These are phyloP conservation scores for Fusarium staphyleae DNA, from an alignment of 2,329 filamentous ascomycete genomes.

Conservation along the genomic window DNA sequence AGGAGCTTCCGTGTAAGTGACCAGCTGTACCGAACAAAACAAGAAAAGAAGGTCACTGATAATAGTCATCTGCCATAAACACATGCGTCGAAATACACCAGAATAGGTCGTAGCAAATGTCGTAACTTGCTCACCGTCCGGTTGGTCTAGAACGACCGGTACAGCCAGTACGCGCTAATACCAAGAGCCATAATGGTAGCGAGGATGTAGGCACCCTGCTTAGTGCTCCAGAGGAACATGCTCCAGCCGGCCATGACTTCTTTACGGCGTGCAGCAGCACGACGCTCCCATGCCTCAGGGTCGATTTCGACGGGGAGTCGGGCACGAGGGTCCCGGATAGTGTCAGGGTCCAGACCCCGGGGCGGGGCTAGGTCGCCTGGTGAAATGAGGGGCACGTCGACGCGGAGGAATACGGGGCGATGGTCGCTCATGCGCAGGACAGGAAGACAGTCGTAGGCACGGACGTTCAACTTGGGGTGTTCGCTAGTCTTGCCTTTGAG, in stretches of 20 bases:
- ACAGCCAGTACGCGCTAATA: slow-evolving; percentile 55
- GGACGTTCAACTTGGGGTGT: slow-evolving; percentile 55
- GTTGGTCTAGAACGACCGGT: slow-evolving; percentile 1
- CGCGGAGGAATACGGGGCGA: slow-evolving; percentile 77
- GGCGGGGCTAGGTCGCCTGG: slow-evolving; percentile 50
- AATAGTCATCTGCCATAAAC: background rate
- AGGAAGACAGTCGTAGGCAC: slow-evolving; percentile 77
- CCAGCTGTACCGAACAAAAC: background rate
- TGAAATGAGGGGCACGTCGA: slow-evolving; percentile 67
- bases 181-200: slow-evolving; percentile 52
- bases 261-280: slow-evolving; percentile 53
- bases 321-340: slow-evolving; percentile 52
- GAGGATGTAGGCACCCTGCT: slow-evolving; percentile 56
- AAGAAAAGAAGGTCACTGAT: background rate
- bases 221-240: slow-evolving; percentile 62
- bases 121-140: background rate
- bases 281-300: slow-evolving; percentile 61
- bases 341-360: slow-evolving; percentile 24
- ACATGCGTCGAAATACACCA: background rate
- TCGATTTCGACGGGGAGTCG: slow-evolving; percentile 61
- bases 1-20: too few species aligned
- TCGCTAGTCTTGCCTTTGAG: slow-evolving; percentile 42
- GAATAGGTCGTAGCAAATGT: background rate
- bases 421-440: slow-evolving; percentile 87
- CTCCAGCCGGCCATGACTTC: slow-evolving; percentile 61